Percentiles rank a stretch among this genome's conserved stretches.
These are phyloP conservation scores for Crithidia expoeki DNA, from an alignment of 208 protist genomes.

Conservation along the genomic window DNA sequence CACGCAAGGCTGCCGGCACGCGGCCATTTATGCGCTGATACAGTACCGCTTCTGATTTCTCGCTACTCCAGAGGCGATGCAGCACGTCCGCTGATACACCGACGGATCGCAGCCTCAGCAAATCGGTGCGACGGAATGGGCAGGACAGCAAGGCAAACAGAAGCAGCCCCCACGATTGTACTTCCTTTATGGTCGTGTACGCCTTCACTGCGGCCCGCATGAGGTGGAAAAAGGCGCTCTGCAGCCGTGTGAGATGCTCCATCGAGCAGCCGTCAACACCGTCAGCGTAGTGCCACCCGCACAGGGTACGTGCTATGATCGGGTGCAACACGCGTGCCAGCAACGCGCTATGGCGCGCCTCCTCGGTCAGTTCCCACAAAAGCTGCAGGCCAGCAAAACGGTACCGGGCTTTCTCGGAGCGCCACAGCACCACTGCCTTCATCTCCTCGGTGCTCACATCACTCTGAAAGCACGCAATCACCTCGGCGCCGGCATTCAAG, in stretches of 20 bases:
- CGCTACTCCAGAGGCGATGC: constrained; percentile 27
- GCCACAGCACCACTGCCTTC: constrained; percentile 53
- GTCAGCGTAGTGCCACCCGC: constrained; percentile 85
- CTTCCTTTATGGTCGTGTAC: constrained; percentile 21
- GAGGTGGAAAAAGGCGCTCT: constrained; percentile 81
- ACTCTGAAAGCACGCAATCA: constrained; percentile 78
- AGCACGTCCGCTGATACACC: constrained; percentile 26
- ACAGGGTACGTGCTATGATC: constrained; percentile 76
- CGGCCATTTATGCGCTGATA: constrained; percentile 57
- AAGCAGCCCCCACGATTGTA: constrained; percentile 55
- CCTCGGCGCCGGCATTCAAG: constrained; percentile 39
- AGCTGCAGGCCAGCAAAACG: constrained; percentile 77
- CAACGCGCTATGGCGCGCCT: constrained; percentile 56
- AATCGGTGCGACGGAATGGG: constrained; percentile 60
- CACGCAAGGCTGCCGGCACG: constrained; percentile 52
- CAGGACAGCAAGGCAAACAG: constrained; percentile 66
- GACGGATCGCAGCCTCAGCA: constrained; percentile 51
- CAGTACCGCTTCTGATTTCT: constrained; percentile 14
- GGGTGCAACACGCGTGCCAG: constrained; percentile 72
- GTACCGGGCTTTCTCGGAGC: constrained; percentile 67
- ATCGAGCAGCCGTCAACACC: constrained; percentile 84
- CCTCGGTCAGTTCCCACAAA: constrained; percentile 76
- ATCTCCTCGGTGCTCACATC: constrained; percentile 55
- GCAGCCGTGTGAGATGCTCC: constrained; percentile 76
- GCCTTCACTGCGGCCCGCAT: constrained; percentile 53